Percentiles rank a stretch among this genome's conserved stretches.
These are phyloP conservation scores for Fraxinus dipetala DNA, from an alignment of 305 asterid species.

Conservation along the genomic window DNA sequence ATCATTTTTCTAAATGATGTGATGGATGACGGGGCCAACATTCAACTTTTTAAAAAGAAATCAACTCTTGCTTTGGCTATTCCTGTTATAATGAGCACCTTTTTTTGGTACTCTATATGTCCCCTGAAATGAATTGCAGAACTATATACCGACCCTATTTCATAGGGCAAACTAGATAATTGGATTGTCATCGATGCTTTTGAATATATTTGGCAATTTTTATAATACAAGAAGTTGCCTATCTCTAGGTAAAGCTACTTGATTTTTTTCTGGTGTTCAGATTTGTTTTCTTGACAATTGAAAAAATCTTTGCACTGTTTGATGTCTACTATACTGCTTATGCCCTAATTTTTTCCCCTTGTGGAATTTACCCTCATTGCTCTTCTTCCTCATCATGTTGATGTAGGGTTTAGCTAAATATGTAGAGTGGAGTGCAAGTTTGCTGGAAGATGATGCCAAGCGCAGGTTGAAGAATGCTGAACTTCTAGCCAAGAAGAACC, in stretches of 20 bases:
- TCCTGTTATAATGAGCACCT: background rate
- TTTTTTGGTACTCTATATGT: background rate
- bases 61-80: background rate
- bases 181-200: background rate
- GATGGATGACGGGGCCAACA: background rate
- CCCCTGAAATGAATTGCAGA: background rate
- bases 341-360: background rate
- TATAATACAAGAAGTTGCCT: background rate
- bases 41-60: background rate
- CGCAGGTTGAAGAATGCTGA: conserved; percentile 72
- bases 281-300: background rate
- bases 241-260: background rate
- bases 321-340: background rate
- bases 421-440: conserved; percentile 93
- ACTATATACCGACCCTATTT: background rate
- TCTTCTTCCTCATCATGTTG: conserved; percentile 19
- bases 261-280: background rate
- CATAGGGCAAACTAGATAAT: background rate
- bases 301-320: background rate
- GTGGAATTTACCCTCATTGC: conserved; percentile 13
- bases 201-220: background rate
- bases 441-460: conserved; percentile 76
- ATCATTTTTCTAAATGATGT: background rate
- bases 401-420: conserved; percentile 86
- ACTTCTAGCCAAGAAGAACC: conserved; percentile 80